Base-by-base conservation (phyloP, 495 filamentous ascomycete genomes). In the Lasiosphaeris hirsuta region DNA sequence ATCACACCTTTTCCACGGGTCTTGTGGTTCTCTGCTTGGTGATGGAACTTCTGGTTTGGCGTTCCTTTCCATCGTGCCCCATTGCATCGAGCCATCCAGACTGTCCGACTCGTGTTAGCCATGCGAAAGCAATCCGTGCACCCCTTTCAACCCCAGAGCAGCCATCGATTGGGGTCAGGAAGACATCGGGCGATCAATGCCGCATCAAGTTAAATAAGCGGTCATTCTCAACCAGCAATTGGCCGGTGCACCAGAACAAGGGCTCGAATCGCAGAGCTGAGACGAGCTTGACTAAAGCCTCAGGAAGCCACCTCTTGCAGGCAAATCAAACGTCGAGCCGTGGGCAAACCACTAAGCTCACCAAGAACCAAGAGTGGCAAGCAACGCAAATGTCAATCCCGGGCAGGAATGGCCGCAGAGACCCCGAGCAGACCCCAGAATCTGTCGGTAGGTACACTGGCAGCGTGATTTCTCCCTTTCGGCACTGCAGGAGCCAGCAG, bases 191-290 rank as follows among this genome's bases (percentile, higher is more conserved):
- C 42, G 62, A 64, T 63, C 54, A 18, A 40, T 42, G 52, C 36
- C 42, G 19, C 36, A 52, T 56, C 23, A 40, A 51, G 59, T 35
- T 36, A 46, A 59, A 58, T 55, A 52, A 54, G 54, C 47, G 10
- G 59, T 54, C 57, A 57, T 51, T 18, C n/a, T 33, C 41, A 10
- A 10, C 44, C 42, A 54, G 39, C 56, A 55, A 56, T 57, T 61
- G 51, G 61, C 30, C n/a, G 36, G 47, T 33, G 33, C 8, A 17
- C 33, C 36, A 9, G 17, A 33, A 14, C 19, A 38, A 38, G 36
- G 34, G 23, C 18, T 52, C 61, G 56, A 63, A 61, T 63, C 44
- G 18, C 38, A 51, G 40, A 57, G 37, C 60, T 59, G 52, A 58
- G 40, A 67, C 44, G 44, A 23, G 17, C 42, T 35, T 43, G 30